Percentiles rank a stretch among this genome's conserved stretches.
These are phyloP conservation scores for Fraxinus nigra DNA, from an alignment of 305 asterid species.

Conservation along the genomic window DNA sequence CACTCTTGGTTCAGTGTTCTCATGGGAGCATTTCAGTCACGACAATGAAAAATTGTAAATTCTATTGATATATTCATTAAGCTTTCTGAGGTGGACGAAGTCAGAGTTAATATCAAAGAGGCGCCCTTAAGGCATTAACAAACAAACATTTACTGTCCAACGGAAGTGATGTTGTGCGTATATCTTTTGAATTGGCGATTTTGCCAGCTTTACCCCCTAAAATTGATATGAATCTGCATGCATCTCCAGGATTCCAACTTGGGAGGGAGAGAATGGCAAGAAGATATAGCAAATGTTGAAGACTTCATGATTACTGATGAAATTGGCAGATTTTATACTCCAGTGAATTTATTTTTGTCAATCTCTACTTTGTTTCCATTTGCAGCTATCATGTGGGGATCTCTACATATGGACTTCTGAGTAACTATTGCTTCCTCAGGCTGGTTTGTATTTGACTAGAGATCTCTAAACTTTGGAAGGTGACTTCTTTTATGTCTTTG, in stretches of 20 bases:
- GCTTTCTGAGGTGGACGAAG: background rate
- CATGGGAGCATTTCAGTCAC: background rate
- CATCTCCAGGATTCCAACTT: background rate
- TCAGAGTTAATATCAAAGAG: background rate
- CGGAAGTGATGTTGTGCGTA: background rate
- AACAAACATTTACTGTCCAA: background rate
- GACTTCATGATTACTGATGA: background rate
- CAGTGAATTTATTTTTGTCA: background rate
- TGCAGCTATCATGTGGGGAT: background rate
- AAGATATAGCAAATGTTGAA: background rate
- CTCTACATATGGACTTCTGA: background rate
- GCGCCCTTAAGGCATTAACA: background rate
- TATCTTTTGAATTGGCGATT: background rate
- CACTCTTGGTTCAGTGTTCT: background rate
- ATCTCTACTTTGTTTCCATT: background rate
- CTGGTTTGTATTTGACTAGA: background rate
- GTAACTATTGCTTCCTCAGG: background rate
- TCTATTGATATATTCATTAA: background rate
- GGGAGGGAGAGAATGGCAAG: slow-evolving; percentile 14
- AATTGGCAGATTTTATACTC: background rate
- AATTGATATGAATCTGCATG: background rate
- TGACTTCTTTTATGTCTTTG: background rate
- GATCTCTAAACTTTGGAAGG: background rate
- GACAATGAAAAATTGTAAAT: background rate
- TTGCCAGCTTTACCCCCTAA: background rate